These are phyloP conservation scores for Arthroderma sp. DNA, from an alignment of 2,329 filamentous ascomycete genomes.

Conservation along the genomic window DNA sequence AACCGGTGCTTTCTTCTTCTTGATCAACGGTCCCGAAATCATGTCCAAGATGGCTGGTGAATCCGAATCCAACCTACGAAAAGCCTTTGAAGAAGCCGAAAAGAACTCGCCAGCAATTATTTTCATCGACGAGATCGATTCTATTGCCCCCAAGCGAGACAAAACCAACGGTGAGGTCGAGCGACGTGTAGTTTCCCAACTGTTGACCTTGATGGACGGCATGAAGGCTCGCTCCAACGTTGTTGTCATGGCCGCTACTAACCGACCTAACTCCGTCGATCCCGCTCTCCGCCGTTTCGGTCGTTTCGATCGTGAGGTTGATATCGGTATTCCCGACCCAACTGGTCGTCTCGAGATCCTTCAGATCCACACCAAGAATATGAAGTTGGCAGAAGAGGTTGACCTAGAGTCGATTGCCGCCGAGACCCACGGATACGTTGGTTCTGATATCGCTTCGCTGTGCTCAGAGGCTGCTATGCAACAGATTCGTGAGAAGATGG, in stretches of 20 bases:
- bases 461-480: constrained; percentile 99
- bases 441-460: constrained; percentile 93
- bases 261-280: constrained; percentile 97
- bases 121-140: constrained; percentile 99
- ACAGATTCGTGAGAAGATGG: constrained; percentile 99
- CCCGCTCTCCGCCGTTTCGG: constrained; percentile 94
- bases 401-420: constrained; percentile 93
- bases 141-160: constrained; percentile 97
- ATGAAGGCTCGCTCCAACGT: constrained; percentile 99
- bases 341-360: constrained; percentile 98
- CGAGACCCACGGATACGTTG: constrained; percentile 97
- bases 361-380: constrained; percentile 99
- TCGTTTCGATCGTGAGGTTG: constrained; percentile 96
- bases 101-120: constrained; percentile 99
- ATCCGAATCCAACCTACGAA: constrained; percentile 93
- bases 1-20: constrained; percentile 97
- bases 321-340: constrained; percentile 95
- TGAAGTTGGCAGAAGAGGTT: constrained; percentile 96
- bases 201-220: constrained; percentile 95
- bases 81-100: constrained; percentile 98
- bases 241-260: constrained; percentile 97
- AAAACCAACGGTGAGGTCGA: constrained; percentile 99
- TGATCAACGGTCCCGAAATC: constrained; percentile 98
- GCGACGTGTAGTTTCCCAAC: constrained; percentile 93
- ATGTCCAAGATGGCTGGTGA: constrained; percentile 99